These are phyloP conservation scores for Zygosaccharomyces pseudobailii DNA, from an alignment of 1,139 yeast species.

Conservation along the genomic window DNA sequence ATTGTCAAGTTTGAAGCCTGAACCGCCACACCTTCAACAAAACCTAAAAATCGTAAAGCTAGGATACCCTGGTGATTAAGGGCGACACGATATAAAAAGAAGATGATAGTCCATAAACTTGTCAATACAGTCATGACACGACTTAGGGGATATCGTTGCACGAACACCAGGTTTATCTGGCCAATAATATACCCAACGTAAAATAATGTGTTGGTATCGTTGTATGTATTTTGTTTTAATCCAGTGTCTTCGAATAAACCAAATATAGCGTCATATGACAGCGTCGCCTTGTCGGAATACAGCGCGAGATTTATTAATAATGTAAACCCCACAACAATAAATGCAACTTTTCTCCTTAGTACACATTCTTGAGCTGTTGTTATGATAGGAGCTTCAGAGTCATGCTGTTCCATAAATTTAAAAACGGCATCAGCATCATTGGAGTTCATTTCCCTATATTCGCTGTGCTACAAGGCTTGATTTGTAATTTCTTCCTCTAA, in stretches of 20 bases:
- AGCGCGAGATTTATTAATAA: conserved; percentile 38
- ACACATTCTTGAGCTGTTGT: conserved; percentile 38
- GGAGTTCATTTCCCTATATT: conserved; percentile 10
- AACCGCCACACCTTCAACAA: conserved; percentile 42
- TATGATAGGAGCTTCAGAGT: conserved; percentile 32
- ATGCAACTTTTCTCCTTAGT: conserved; percentile 36
- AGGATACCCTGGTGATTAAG: conserved; percentile 40
- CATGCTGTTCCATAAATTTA: conserved; percentile 37
- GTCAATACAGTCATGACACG: conserved; percentile 34
- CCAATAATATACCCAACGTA: conserved; percentile 42
- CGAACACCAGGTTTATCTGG: conserved; percentile 36
- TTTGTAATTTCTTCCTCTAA: too few species aligned
- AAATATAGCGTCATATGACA: conserved; percentile 41
- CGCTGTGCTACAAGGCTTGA: neutral
- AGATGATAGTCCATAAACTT: conserved; percentile 39
- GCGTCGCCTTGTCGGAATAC: conserved; percentile 45
- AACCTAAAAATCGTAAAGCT: conserved; percentile 43
- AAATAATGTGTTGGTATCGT: conserved; percentile 39
- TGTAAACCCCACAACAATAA: conserved; percentile 36
- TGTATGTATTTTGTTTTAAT: conserved; percentile 35
- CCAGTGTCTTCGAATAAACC: conserved; percentile 42
- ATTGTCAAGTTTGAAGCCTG: conserved; percentile 41
- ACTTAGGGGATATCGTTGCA: conserved; percentile 38
- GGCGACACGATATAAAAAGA: conserved; percentile 41
- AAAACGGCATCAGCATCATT: conserved; percentile 42